Base-by-base conservation (phyloP, 1,139 yeast species). In the Taiozyma onychis region DNA sequence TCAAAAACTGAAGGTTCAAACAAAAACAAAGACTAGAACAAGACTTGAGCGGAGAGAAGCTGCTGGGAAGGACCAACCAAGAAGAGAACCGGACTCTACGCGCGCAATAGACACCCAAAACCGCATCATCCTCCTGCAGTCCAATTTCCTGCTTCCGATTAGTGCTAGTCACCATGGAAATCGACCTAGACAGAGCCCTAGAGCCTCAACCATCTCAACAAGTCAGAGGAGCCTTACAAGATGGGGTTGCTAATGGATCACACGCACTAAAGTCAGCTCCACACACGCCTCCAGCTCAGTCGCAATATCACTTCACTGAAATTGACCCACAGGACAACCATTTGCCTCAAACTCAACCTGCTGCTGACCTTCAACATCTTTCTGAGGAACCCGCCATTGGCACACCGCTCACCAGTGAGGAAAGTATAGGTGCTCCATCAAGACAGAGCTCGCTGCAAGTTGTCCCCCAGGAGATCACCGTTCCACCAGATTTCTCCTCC, bases 121-220 rank as follows among this genome's bases (percentile, higher is more conserved):
- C 9, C n/a, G 35, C 18, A n/a, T 32, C 35, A 6, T 32, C 9
- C 9, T 10, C 35, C 10, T 10, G n/a, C 4, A 6, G 35, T 6
- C 10, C 35, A 14, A 6, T 32, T 32, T n/a, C 9, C 35, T 8
- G 35, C 6, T 18, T n/a, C 7, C 14, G 6, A 14, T 32, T n/a
- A 32, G 35, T n/a, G 18, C 9, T 7, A 32, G 22, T 5, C 22
- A 22, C 51, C 24, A 32, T 54, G 30, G 59, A 59, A 47, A 61
- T 59, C 37, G 63, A 61, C 28, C 54, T 59, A 37, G 62, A 61
- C 51, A 48, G 47, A 48, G 63, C 62, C 4, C 46, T 56, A 51
- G 51, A 37, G 7, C 52, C 59, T 5, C 54, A 50, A 45, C 41
- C 30, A 10, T 16, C 55, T 1, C 52, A 50, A 43, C 24, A 46